Percentiles rank a stretch among this genome's conserved stretches.
Evolutionary conservation across 2,329 filamentous ascomycete genomes (phyloP).

Genomic region (Reticulascus tulasneorum): DNA sequence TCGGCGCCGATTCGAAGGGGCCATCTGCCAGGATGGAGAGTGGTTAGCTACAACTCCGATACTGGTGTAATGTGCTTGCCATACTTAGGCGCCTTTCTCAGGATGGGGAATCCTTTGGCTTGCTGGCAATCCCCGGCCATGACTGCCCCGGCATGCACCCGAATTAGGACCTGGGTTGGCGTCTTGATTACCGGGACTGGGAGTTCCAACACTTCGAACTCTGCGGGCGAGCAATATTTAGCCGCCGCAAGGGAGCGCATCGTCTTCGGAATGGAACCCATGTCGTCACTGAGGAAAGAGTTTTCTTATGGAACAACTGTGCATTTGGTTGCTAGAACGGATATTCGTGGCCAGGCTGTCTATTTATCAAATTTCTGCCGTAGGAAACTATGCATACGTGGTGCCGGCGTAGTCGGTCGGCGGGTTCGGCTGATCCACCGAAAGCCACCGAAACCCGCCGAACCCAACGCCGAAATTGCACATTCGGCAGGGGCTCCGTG

Average conservation of each 20-base stretch:
- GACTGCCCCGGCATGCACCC: constrained; percentile 31
- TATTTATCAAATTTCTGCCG: too few species aligned
- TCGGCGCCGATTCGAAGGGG: constrained; percentile 6
- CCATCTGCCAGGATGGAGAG: constrained; percentile 20
- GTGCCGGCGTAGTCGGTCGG: too few species aligned
- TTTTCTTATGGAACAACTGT: background rate
- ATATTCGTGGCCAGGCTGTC: too few species aligned
- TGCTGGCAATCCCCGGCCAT: constrained; percentile 29
- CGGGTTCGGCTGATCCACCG: too few species aligned
- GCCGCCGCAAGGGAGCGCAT: constrained; percentile 42
- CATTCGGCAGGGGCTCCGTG: too few species aligned
- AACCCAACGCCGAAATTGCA: too few species aligned
- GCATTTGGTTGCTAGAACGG: too few species aligned
- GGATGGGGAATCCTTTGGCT: constrained; percentile 18
- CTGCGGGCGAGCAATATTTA: constrained; percentile 31
- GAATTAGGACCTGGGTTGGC: constrained; percentile 39
- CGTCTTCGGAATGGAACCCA: constrained; percentile 28
- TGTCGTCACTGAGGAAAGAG: too few species aligned
- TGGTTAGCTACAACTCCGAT: background rate
- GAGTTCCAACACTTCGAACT: constrained; percentile 35
- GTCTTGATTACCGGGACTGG: constrained; percentile 39
- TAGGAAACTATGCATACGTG: too few species aligned
- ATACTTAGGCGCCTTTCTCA: background rate
- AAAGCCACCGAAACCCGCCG: too few species aligned
- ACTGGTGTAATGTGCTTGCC: too few species aligned